Conservation (phyloP, 2,329 filamentous ascomycete species). For the Chaetomiaceae sp. region DNA sequence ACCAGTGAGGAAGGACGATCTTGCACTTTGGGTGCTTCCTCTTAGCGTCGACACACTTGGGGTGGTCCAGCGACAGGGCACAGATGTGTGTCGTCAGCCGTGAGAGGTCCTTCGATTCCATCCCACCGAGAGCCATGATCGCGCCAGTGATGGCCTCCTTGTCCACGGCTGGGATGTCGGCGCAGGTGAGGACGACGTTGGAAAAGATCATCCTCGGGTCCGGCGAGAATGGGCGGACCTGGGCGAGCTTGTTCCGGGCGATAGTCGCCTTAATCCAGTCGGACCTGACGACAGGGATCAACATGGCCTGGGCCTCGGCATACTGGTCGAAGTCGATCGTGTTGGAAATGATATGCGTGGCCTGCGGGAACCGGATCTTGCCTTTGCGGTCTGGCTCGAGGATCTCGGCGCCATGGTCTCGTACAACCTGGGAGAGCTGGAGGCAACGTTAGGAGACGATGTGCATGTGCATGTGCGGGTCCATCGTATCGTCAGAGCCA, state of each 20-base stretch:
- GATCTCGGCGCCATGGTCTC: slow-evolving; percentile 47
- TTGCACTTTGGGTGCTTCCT: slow-evolving; percentile 66
- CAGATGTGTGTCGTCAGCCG: slow-evolving; percentile 84
- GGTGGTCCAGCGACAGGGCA: slow-evolving; percentile 68
- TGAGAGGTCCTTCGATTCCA: slow-evolving; percentile 66
- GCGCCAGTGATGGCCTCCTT: slow-evolving; percentile 90
- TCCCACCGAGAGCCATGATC: slow-evolving; percentile 81
- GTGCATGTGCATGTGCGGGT: too few species aligned
- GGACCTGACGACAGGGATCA: slow-evolving; percentile 80
- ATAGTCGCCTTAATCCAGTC: slow-evolving; percentile 74
- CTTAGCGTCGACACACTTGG: slow-evolving; percentile 60
- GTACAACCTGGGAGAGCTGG: slow-evolving; percentile 29
- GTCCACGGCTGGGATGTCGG: slow-evolving; percentile 77
- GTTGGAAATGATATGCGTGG: slow-evolving; percentile 58
- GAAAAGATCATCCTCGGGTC: slow-evolving; percentile 89
- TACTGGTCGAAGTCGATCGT: slow-evolving; percentile 93
- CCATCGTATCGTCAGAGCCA: neutral
- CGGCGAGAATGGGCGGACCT: slow-evolving; percentile 79
- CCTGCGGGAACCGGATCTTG: slow-evolving; percentile 42
- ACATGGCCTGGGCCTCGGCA: slow-evolving; percentile 63
- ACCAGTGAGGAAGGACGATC: slow-evolving; percentile 89
- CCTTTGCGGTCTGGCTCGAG: slow-evolving; percentile 45
- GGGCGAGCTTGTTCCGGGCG: slow-evolving; percentile 63
- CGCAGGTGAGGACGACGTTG: slow-evolving; percentile 75
- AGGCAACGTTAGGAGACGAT: too few species aligned